These are phyloP conservation scores for Exophiala oligosperma DNA, from an alignment of 2,329 filamentous ascomycete species.

Conservation along the genomic window DNA sequence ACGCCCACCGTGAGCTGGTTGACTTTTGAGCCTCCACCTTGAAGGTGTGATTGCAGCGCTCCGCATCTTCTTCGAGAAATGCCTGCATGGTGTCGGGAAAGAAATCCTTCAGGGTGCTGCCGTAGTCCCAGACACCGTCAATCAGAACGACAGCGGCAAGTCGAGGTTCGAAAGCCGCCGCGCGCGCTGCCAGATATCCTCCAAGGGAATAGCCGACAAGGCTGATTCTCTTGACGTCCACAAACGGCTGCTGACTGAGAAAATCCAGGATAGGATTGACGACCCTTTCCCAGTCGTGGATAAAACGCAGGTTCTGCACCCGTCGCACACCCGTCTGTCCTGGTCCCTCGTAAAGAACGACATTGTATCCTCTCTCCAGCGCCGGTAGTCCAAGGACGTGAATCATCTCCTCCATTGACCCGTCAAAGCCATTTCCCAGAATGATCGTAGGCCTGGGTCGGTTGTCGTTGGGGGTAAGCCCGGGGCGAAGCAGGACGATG, in stretches of 20 bases:
- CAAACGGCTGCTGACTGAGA: slow-evolving; percentile 12
- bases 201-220: slow-evolving; percentile 8
- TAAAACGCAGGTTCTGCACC: slow-evolving; percentile 43
- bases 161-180: slow-evolving; percentile 11
- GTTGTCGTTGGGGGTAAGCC: slow-evolving; percentile 6
- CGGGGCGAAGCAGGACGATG: slow-evolving; percentile 37
- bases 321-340: slow-evolving; percentile 44
- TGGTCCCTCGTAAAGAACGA: slow-evolving; percentile 47
- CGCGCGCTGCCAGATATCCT: slow-evolving; percentile 2
- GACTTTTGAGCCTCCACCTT: too few species aligned
- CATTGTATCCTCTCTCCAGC: slow-evolving; percentile 43
- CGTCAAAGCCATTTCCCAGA: slow-evolving; percentile 42
- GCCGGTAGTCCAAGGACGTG: slow-evolving; percentile 37
- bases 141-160: slow-evolving; percentile 2
- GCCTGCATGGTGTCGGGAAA: too few species aligned
- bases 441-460: slow-evolving; percentile 15
- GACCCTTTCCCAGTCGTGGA: slow-evolving; percentile 44
- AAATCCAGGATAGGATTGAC: slow-evolving; percentile 44
- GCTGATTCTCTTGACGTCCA: neutral
- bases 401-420: slow-evolving; percentile 44
- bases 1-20: neutral
- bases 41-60: too few species aligned
- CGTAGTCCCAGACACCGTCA: neutral
- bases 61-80: too few species aligned
- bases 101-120: too few species aligned